Evolutionary conservation across 176 grass and related monocot species (phyloP).

Genomic region (Aegilops umbellulata): DNA sequence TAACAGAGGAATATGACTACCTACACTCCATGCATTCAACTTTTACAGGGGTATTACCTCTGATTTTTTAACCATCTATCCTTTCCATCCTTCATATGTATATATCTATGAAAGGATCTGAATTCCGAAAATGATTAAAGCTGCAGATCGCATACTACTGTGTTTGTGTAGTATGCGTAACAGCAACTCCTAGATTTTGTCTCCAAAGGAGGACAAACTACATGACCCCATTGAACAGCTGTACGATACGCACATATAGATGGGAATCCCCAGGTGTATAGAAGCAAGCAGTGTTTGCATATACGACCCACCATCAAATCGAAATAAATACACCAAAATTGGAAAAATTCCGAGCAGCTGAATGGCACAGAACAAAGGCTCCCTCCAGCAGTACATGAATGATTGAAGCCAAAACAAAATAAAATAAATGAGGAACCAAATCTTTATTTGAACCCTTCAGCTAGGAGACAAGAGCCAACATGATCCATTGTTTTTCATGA

Average conservation of each 20-base stretch:
- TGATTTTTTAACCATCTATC: neutral
- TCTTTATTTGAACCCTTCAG: slow-evolving; percentile 6
- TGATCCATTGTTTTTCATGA: slow-evolving; percentile 2
- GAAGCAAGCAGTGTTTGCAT: slow-evolving; percentile 6
- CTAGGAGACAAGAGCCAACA: slow-evolving; percentile 9
- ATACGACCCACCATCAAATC: slow-evolving; percentile 10
- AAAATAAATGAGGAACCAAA: slow-evolving; percentile 13
- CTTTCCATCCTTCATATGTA: neutral
- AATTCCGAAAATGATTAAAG: neutral
- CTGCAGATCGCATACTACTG: slow-evolving; percentile 19
- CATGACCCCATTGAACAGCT: neutral
- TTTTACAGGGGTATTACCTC: neutral
- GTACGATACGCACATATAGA: slow-evolving; percentile 5
- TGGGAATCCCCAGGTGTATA: slow-evolving; percentile 7
- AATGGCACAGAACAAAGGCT: neutral
- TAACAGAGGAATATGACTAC: neutral
- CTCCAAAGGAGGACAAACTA: slow-evolving; percentile 4
- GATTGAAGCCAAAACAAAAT: neutral
- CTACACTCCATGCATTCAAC: neutral
- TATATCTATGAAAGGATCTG: neutral
- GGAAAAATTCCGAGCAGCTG: neutral
- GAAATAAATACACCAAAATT: slow-evolving; percentile 12
- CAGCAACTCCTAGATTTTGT: slow-evolving; percentile 35
- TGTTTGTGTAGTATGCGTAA: slow-evolving; percentile 9
- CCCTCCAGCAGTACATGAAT: neutral